Conservation (phyloP, 2,329 filamentous ascomycete species). For the Phaeosphaeriaceae sp. region DNA sequence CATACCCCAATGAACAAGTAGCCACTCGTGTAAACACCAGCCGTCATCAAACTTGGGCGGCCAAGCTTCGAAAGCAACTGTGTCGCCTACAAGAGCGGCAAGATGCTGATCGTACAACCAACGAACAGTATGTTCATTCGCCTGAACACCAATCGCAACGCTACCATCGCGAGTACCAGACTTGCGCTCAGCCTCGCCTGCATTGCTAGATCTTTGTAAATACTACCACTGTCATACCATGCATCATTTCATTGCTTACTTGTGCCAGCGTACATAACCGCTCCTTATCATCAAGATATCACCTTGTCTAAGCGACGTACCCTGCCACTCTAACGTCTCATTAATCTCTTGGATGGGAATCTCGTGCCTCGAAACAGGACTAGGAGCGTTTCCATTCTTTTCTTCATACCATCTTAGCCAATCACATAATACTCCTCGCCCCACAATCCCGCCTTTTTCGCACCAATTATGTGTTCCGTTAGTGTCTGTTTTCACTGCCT, state of each 20-base stretch:
- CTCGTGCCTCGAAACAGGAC: constrained; percentile 34
- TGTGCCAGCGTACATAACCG: constrained; percentile 56
- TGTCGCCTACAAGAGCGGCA: constrained; percentile 47
- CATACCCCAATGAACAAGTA: constrained; percentile 37
- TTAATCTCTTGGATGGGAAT: constrained; percentile 40
- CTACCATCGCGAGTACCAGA: constrained; percentile 41
- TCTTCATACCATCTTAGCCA: constrained; percentile 42
- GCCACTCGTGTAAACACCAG: constrained; percentile 45
- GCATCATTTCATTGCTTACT: constrained; percentile 20
- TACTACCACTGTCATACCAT: not conserved
- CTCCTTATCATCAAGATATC: constrained; percentile 46
- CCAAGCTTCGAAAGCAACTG: constrained; percentile 50
- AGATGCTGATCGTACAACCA: constrained; percentile 49
- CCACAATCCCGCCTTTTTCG: constrained; percentile 44
- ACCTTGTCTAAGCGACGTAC: constrained; percentile 34
- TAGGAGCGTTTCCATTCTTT: constrained; percentile 35
- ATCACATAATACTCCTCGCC: constrained; percentile 42
- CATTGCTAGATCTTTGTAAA: constrained; percentile 25
- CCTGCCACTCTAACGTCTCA: constrained; percentile 39
- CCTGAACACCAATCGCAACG: constrained; percentile 42
- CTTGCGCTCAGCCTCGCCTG: constrained; percentile 33
- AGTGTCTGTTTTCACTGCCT: constrained; percentile 25
- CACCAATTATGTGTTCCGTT: constrained; percentile 48
- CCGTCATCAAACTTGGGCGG: constrained; percentile 37
- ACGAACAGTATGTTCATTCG: constrained; percentile 38